Base-by-base conservation (phyloP, 108 stramenopile species). In the Cyclotella atomus region DNA sequence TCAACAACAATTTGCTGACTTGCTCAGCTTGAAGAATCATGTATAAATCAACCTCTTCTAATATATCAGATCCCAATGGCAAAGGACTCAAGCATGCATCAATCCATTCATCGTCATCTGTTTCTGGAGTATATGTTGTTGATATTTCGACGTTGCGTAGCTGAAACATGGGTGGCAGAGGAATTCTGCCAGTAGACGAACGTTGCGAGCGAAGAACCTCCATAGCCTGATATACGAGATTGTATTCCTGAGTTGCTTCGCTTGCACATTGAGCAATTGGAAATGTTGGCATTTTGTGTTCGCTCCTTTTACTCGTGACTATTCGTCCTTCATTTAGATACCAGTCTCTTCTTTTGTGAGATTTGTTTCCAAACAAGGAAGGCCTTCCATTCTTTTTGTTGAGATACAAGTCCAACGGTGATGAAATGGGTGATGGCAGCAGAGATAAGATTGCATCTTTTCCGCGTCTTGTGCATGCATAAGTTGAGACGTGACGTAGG, bases 101-200 rank as follows among this genome's bases (percentile, higher is more conserved):
- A 33, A 93, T n/a, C 89, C 92, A 93, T 71, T 91, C 92, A 59
- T 93, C 89, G 38, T 93, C 83, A 66, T 93, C 92, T 15, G 85
- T 83, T n/a, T 81, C 83, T 9, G 17, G 10, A 45, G 8, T 61
- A 9, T 2, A 34, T 19, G 17, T 33, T 15, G 24, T 20, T 0
- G 41, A 17, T 17, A 1, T 17, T 35, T 41, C 47, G 15, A 66
- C 61, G 20, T 71, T 65, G 43, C 30, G 25, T n/a, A 73, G 83
- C 34, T 91, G 75, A 59, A 89, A 93, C 50, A 89, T 63, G 44
- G 89, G 87, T 23, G 91, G 89, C 33, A 70, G 66, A 15, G 85
- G 68, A 14, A 50, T 34, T 23, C 1, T 27, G 2, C 36, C 38
- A 24, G 20, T 35, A 1, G 50, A 61, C 3, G 27, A 46, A 14